phyloP scores from a whole-genome alignment of 306 rosid species.

The Cicer pinnatifidum region DNA sequence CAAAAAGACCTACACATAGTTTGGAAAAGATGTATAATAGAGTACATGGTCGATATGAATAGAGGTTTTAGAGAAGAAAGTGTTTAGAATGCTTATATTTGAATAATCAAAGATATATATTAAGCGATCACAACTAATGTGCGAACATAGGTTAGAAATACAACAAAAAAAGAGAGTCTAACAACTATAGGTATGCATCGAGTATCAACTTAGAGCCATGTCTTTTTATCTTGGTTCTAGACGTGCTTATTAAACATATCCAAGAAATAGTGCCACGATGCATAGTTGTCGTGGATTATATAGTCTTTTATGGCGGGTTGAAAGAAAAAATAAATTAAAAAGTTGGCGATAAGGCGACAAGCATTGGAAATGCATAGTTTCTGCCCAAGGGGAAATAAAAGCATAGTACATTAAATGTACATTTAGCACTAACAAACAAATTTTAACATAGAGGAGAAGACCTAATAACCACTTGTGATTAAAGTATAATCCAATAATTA shows the following conservation, averaged over 20 bases:
- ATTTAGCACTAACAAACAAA: too few species aligned
- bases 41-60: not conserved
- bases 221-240: not conserved
- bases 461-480: too few species aligned
- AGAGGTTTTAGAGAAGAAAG: not conserved
- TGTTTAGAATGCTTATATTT: not conserved
- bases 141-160: not conserved
- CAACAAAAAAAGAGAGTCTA: not conserved
- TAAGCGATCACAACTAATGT: not conserved
- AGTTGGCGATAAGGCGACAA: not conserved
- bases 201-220: not conserved
- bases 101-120: not conserved
- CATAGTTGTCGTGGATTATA: not conserved
- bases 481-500: not conserved
- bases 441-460: too few species aligned
- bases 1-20: not conserved
- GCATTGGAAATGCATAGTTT: not conserved
- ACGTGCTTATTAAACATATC: not conserved
- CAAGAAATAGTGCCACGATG: not conserved
- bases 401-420: not conserved
- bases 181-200: not conserved
- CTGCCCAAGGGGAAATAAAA: not conserved
- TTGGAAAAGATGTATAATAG: not conserved
- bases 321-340: not conserved
- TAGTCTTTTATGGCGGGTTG: not conserved